Evolutionary conservation across 2,329 filamentous ascomycete species (phyloP).

Genomic region (Cyphellophora attinorum): DNA sequence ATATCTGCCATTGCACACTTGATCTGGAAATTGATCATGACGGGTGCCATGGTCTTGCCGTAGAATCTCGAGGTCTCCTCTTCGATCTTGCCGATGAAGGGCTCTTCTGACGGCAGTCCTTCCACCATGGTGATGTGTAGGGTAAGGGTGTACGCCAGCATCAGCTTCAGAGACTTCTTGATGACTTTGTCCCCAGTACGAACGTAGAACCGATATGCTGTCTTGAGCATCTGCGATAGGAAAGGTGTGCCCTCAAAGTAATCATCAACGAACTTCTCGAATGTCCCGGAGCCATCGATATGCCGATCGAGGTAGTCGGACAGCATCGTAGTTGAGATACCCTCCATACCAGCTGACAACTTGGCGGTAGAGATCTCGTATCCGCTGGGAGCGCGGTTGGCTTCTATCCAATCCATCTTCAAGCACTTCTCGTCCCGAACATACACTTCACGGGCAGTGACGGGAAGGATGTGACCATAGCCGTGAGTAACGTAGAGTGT

Average conservation of each 20-base stretch:
- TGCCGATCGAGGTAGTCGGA: slow-evolving; percentile 93
- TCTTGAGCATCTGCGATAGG: slow-evolving; percentile 92
- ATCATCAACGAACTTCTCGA: slow-evolving; percentile 88
- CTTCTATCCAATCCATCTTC: slow-evolving; percentile 87
- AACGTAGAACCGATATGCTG: slow-evolving; percentile 83
- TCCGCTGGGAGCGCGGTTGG: slow-evolving; percentile 57
- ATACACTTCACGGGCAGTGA: slow-evolving; percentile 88
- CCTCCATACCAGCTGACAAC: slow-evolving; percentile 80
- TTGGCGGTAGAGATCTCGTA: slow-evolving; percentile 83
- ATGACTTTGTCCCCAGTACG: slow-evolving; percentile 83
- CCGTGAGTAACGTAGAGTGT: slow-evolving; percentile 92
- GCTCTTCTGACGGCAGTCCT: slow-evolving; percentile 71
- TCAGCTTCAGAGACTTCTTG: slow-evolving; percentile 88
- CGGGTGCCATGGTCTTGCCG: slow-evolving; percentile 83
- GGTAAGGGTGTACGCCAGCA: slow-evolving; percentile 91
- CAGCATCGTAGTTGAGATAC: slow-evolving; percentile 68
- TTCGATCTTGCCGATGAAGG: slow-evolving; percentile 71
- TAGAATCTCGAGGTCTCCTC: slow-evolving; percentile 78
- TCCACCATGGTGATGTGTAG: slow-evolving; percentile 92
- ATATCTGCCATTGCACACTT: slow-evolving; percentile 95
- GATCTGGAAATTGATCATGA: slow-evolving; percentile 99
- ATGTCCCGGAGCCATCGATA: slow-evolving; percentile 79
- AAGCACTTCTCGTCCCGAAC: slow-evolving; percentile 90
- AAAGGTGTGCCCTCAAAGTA: slow-evolving; percentile 95
- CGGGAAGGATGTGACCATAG: slow-evolving; percentile 84